Evolutionary conservation across 768 basidiomycete species (phyloP), one percentile per base, ranked within the genome.

Genomic region (Tulasnella sp.): DNA sequence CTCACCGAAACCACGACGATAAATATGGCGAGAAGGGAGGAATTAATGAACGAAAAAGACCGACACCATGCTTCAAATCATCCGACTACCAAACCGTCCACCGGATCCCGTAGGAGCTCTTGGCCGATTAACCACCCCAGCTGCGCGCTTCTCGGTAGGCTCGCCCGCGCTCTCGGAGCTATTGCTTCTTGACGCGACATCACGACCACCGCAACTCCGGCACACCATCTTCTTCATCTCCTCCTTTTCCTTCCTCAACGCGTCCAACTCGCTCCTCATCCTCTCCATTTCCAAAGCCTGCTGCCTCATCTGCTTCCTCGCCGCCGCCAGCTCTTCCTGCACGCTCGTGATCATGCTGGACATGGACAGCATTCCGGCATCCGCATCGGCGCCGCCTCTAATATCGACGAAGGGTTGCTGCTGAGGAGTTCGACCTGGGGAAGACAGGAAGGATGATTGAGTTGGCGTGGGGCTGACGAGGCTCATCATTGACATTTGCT

Each of bases 221-320:
- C 70, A 70, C 7, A 70, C 29, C 70, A 70, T 70, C 70, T 5
- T 35, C 40, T 35, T 35, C 70, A 29, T 70, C 35, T 35, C 35
- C 40, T 70, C 70, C 70, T 35, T 40, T 29, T 70, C 40, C 70
- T 18, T 55, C 32, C 29, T 70, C 40, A 70, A 5, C 16, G 70
- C 32, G 5, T 70, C 40, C 70, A 35, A 32, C 70, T 70, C 40
- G 70, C 6, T 13, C 35, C n/a, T 70, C 70, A 40, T 70, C 70
- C 35, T 70, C 29, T 70, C 70, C 70, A 70, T 70, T 29, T 35
- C 70, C 51, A n/a, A 55, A 18, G n/a, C 51, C 51, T 55, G 51
- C 16, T 55, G 51, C 51, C 51, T 55, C 70, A 70, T 70, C 70
- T 70, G 70, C 70, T 70, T 40, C 51, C n/a, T 55, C 51, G 51